These are phyloP conservation scores for Monilinia laxa DNA, from an alignment of 2,329 filamentous ascomycete genomes.

Conservation along the genomic window DNA sequence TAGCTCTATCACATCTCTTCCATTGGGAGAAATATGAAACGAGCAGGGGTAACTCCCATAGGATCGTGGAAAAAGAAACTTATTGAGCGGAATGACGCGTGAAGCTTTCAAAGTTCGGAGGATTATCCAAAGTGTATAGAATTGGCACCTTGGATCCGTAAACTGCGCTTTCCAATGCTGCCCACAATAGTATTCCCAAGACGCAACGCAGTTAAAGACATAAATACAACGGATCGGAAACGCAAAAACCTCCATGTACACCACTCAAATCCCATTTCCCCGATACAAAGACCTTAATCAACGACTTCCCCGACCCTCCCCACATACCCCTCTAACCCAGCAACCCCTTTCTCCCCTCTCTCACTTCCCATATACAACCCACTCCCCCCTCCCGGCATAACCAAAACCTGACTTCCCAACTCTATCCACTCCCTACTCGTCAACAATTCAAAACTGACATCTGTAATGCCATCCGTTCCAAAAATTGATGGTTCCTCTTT, in stretches of 20 bases:
- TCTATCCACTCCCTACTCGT: conserved; percentile 72
- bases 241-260: too few species aligned
- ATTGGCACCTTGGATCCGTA: background rate
- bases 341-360: conserved; percentile 52
- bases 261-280: background rate
- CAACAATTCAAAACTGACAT: conserved; percentile 67
- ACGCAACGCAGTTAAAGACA: background rate
- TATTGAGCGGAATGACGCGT: too few species aligned
- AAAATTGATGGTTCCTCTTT: conserved; percentile 42
- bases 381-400: conserved; percentile 69
- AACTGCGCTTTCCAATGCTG: background rate
- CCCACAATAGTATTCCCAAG: too few species aligned
- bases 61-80: too few species aligned
- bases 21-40: too few species aligned
- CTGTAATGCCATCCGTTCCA: conserved; percentile 41
- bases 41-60: too few species aligned
- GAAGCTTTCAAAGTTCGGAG: too few species aligned
- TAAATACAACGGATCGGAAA: background rate
- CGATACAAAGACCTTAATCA: conserved; percentile 45
- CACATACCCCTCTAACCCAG: conserved; percentile 69
- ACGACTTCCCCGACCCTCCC: conserved; percentile 64
- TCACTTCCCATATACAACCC: conserved; percentile 56
- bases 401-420: conserved; percentile 65
- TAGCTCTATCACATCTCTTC: too few species aligned
- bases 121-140: too few species aligned